A percentile compares a stretch with the other conserved stretches of the same genome.
phyloP scores from a whole-genome alignment of 2,329 filamentous ascomycete genomes.

The Podosphaera xanthii region DNA sequence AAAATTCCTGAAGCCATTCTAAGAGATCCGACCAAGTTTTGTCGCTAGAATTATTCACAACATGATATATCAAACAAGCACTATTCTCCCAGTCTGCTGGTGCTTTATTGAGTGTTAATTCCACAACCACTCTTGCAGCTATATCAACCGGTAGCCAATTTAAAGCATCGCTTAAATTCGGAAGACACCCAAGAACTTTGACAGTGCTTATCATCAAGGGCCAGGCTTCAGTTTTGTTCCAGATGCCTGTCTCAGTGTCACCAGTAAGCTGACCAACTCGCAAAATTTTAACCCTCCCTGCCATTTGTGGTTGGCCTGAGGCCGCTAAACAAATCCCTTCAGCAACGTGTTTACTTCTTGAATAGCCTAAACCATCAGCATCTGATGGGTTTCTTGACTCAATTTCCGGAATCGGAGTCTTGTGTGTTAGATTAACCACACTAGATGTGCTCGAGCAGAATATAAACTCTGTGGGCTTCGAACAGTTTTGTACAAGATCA shows the following conservation, averaged over 20 bases:
- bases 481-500: not conserved
- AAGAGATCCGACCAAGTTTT: not conserved
- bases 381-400: slow-evolving; percentile 20
- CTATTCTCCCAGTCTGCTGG: not conserved
- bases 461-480: slow-evolving; percentile 16
- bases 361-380: slow-evolving; percentile 28
- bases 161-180: slow-evolving; percentile 19
- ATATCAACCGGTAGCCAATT: slow-evolving; percentile 25
- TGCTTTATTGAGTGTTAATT: not conserved
- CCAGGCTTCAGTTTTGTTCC: slow-evolving; percentile 26
- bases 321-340: slow-evolving; percentile 27
- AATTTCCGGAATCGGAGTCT: slow-evolving; percentile 19
- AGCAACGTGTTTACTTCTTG: slow-evolving; percentile 33
- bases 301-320: slow-evolving; percentile 5
- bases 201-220: slow-evolving; percentile 24
- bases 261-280: slow-evolving; percentile 23
- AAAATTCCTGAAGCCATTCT: not conserved
- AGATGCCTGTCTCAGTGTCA: slow-evolving; percentile 20
- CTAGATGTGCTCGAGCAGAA: slow-evolving; percentile 31
- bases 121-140: slow-evolving; percentile 17
- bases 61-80: not conserved
- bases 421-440: slow-evolving; percentile 15
- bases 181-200: slow-evolving; percentile 19
- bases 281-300: slow-evolving; percentile 4
- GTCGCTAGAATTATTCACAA: not conserved